Percentiles rank a stretch among this genome's conserved stretches.
phyloP scores from a whole-genome alignment of 768 basidiomycete genomes.

The Pleurotus platypus region DNA sequence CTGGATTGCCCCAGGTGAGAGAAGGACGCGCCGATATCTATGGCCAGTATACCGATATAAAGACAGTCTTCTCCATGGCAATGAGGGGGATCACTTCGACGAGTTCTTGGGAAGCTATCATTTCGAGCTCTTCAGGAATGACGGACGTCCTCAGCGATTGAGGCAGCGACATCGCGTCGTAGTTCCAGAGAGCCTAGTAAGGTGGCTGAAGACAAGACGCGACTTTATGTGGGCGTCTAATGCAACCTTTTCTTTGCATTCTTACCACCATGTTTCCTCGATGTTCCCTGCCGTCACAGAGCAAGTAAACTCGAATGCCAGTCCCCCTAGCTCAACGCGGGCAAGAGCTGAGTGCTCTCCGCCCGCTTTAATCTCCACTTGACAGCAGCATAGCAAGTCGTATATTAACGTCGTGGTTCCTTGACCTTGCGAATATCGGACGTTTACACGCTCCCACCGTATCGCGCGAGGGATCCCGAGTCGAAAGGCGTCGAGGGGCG shows the following conservation, averaged over 20 bases:
- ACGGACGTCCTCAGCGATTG: slow-evolving; percentile 64
- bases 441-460: background rate
- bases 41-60: slow-evolving; percentile 69
- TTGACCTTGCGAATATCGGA: background rate
- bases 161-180: slow-evolving; percentile 69
- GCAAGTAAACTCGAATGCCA: too few species aligned
- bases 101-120: slow-evolving; percentile 80
- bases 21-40: slow-evolving; percentile 6
- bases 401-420: background rate
- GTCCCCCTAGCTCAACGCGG: too few species aligned
- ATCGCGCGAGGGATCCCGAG: background rate
- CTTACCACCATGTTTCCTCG: too few species aligned
- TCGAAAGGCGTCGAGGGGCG: background rate
- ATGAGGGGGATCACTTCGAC: slow-evolving; percentile 88
- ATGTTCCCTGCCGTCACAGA: too few species aligned
- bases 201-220: too few species aligned
- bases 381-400: too few species aligned
- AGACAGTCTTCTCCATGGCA: slow-evolving; percentile 85
- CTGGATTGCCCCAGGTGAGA: slow-evolving; percentile 37
- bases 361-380: too few species aligned
- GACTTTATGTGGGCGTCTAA: too few species aligned
- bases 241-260: too few species aligned
- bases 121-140: slow-evolving; percentile 83
- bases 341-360: too few species aligned
- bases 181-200: too few species aligned